Evolutionary conservation across 495 filamentous ascomycete genomes (phyloP).

Genomic region (Venustampulla echinocandica): DNA sequence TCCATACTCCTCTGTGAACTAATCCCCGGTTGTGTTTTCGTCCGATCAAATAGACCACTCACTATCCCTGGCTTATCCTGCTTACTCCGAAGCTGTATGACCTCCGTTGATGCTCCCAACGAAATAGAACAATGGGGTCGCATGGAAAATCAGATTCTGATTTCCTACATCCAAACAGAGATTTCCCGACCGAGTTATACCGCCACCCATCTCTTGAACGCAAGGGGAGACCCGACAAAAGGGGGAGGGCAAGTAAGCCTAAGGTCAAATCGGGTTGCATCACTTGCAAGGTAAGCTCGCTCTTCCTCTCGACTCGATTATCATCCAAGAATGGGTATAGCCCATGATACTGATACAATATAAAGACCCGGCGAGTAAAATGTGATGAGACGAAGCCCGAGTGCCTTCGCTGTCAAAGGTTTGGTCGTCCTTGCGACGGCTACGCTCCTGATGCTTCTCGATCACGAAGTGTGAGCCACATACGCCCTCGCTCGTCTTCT

Average conservation of each 20-base stretch:
- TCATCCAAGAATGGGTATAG: neutral
- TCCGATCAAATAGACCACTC: too few species aligned
- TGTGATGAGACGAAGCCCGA: slow-evolving; percentile 48
- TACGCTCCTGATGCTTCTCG: slow-evolving; percentile 27
- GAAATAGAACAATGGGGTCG: too few species aligned
- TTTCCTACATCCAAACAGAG: neutral
- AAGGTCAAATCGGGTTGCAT: slow-evolving; percentile 22
- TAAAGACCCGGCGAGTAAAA: slow-evolving; percentile 38
- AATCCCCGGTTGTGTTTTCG: too few species aligned
- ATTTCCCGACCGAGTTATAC: slow-evolving; percentile 2
- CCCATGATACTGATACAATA: neutral
- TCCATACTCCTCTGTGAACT: too few species aligned
- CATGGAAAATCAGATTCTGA: too few species aligned
- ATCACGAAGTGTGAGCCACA: neutral
- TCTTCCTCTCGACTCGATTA: neutral
- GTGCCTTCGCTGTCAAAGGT: slow-evolving; percentile 44
- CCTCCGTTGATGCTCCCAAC: too few species aligned
- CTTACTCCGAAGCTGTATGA: too few species aligned
- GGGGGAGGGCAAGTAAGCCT: slow-evolving; percentile 15
- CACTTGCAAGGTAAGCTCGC: slow-evolving; percentile 20
- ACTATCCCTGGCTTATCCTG: too few species aligned
- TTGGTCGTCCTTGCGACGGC: slow-evolving; percentile 47
- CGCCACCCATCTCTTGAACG: slow-evolving; percentile 5
- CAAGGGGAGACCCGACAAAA: slow-evolving; percentile 5
- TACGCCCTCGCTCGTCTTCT: slow-evolving; percentile 15